A percentile compares a stretch with the other conserved stretches of the same genome.
Conservation (phyloP, 106 monocot species). For the Dioscorea dumetorum region DNA sequence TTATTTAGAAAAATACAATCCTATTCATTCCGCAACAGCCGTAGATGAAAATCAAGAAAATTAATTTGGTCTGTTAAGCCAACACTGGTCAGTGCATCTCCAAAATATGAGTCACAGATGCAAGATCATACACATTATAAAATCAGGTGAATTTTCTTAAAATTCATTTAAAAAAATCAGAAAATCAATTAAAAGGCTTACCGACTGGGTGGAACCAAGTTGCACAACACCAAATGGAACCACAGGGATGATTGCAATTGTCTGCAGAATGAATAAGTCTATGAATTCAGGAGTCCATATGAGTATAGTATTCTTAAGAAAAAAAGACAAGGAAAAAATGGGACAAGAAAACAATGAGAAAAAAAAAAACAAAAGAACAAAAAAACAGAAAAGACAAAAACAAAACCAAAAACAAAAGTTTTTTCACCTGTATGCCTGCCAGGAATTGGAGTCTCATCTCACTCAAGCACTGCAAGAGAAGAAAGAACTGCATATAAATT, state of each 20-base stretch:
- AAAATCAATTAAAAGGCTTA: slow-evolving; percentile 12
- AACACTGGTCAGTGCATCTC: too few species aligned
- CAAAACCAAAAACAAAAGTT: neutral
- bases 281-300: neutral
- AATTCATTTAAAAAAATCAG: too few species aligned
- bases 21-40: too few species aligned
- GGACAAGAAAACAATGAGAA: too few species aligned
- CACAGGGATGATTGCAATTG: slow-evolving; percentile 62
- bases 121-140: too few species aligned
- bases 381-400: too few species aligned
- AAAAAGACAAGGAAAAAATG: slow-evolving; percentile 1
- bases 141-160: too few species aligned
- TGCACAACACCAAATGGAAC: slow-evolving; percentile 75
- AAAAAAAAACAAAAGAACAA: too few species aligned
- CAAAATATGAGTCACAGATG: too few species aligned
- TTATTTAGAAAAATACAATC: too few species aligned
- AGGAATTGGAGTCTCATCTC: slow-evolving; percentile 52
- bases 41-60: too few species aligned
- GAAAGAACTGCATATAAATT: neutral
- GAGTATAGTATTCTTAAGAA: neutral
- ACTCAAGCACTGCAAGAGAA: slow-evolving; percentile 35
- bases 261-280: slow-evolving; percentile 32
- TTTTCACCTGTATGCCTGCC: slow-evolving; percentile 59
- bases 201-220: slow-evolving; percentile 69
- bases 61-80: too few species aligned